Percentiles rank a stretch among this genome's conserved stretches.
Evolutionary conservation across 2,329 filamentous ascomycete species (phyloP).

Genomic region (Myotisia sp.): DNA sequence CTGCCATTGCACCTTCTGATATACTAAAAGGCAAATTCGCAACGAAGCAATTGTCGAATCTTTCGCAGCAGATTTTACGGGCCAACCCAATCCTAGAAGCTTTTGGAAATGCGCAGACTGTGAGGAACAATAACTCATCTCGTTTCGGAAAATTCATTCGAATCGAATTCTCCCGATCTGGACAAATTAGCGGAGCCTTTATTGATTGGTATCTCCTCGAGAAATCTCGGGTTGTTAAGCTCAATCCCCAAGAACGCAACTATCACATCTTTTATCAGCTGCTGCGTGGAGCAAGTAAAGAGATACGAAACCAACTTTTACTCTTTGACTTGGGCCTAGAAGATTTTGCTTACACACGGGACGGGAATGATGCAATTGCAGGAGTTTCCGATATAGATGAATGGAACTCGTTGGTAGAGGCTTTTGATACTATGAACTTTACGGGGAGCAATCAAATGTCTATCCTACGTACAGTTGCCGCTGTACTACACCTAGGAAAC

Average conservation of each 20-base stretch:
- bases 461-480: slow-evolving; percentile 76
- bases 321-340: slow-evolving; percentile 61
- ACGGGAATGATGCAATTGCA: slow-evolving; percentile 79
- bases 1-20: slow-evolving; percentile 79
- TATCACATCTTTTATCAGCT: slow-evolving; percentile 98
- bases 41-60: slow-evolving; percentile 58
- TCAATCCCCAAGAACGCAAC: slow-evolving; percentile 78
- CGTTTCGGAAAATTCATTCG: slow-evolving; percentile 97
- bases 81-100: slow-evolving; percentile 96
- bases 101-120: slow-evolving; percentile 95
- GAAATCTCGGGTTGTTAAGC: slow-evolving; percentile 88
- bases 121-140: slow-evolving; percentile 96
- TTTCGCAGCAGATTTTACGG: slow-evolving; percentile 89
- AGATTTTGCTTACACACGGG: slow-evolving; percentile 81
- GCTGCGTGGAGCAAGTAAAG: slow-evolving; percentile 62
- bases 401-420: slow-evolving; percentile 80
- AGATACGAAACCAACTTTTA: slow-evolving; percentile 62
- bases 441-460: slow-evolving; percentile 66
- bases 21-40: slow-evolving; percentile 47
- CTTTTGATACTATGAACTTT: slow-evolving; percentile 90
- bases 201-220: slow-evolving; percentile 98
- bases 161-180: slow-evolving; percentile 79
- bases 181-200: slow-evolving; percentile 86
- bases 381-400: slow-evolving; percentile 84
- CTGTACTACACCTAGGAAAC: slow-evolving; percentile 86